Evolutionary conservation across 2,329 filamentous ascomycete genomes (phyloP).

Genomic region (Colletotrichum salicis): DNA sequence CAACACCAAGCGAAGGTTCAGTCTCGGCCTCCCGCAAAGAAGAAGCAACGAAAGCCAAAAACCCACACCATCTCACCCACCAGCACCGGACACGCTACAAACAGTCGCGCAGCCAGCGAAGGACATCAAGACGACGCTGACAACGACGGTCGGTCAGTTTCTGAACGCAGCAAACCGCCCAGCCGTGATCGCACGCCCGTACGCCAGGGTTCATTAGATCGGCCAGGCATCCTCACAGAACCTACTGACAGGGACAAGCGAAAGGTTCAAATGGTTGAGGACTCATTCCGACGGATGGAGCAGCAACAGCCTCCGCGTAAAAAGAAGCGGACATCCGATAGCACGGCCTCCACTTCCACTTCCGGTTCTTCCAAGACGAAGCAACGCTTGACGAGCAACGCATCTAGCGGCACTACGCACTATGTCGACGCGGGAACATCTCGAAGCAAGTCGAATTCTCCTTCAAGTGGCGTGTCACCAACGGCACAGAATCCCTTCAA

Average conservation of each 20-base stretch:
- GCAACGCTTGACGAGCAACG: conserved; percentile 38
- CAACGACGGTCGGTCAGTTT: conserved; percentile 61
- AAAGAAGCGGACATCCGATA: conserved; percentile 72
- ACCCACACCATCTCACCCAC: conserved; percentile 68
- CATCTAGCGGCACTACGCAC: conserved; percentile 39
- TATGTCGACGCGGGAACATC: conserved; percentile 66
- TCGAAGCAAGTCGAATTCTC: conserved; percentile 64
- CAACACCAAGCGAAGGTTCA: conserved; percentile 63
- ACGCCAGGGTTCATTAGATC: conserved; percentile 69
- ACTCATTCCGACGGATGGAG: conserved; percentile 71
- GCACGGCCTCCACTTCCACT: conserved; percentile 44
- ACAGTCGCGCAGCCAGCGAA: conserved; percentile 73
- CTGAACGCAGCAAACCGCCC: conserved; percentile 70
- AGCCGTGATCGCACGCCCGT: conserved; percentile 74
- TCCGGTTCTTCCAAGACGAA: conserved; percentile 40
- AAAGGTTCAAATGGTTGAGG: conserved; percentile 74
- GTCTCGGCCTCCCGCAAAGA: conserved; percentile 53
- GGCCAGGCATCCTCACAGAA: conserved; percentile 69
- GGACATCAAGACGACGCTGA: conserved; percentile 67
- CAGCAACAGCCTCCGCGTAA: conserved; percentile 66
- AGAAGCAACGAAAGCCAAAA: conserved; percentile 66
- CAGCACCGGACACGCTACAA: conserved; percentile 70
- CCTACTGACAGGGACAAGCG: conserved; percentile 74
- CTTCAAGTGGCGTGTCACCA: conserved; percentile 55
- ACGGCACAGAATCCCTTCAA: conserved; percentile 43